Percentiles rank a stretch among this genome's conserved stretches.
Evolutionary conservation across 2,329 filamentous ascomycete genomes (phyloP).

Genomic region (Fusarium chuoi): DNA sequence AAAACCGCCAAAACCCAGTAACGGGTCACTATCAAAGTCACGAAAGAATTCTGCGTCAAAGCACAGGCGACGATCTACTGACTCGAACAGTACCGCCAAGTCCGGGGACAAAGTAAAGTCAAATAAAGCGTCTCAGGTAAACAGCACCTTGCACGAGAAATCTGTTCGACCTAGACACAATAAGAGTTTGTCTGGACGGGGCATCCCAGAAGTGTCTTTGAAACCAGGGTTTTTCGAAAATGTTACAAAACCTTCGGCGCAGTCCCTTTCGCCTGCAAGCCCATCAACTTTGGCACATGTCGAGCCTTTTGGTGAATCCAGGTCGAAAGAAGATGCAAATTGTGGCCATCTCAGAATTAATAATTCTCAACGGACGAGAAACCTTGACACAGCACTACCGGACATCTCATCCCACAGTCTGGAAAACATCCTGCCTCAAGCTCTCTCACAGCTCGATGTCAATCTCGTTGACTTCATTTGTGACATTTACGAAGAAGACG

Average conservation of each 20-base stretch:
- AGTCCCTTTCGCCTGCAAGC: conserved; percentile 4
- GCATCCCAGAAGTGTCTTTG: conserved; percentile 50
- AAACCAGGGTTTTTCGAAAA: conserved; percentile 54
- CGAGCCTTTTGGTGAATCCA: conserved; percentile 16
- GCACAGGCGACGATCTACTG: conserved; percentile 46
- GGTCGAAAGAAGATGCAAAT: conserved; percentile 32
- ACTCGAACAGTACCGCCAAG: conserved; percentile 43
- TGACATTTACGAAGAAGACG: conserved; percentile 67
- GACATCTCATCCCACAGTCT: conserved; percentile 15
- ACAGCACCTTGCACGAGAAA: conserved; percentile 50
- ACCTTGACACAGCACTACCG: neutral
- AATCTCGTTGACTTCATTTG: conserved; percentile 70
- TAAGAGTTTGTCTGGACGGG: conserved; percentile 41
- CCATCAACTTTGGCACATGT: neutral
- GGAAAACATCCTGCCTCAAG: conserved; percentile 63
- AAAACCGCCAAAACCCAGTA: conserved; percentile 15
- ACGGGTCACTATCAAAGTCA: conserved; percentile 16
- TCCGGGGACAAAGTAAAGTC: conserved; percentile 46
- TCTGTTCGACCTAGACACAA: conserved; percentile 45
- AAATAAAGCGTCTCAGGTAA: conserved; percentile 45
- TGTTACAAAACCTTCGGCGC: conserved; percentile 43
- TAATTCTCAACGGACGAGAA: neutral
- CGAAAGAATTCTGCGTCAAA: conserved; percentile 40
- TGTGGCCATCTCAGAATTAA: conserved; percentile 38
- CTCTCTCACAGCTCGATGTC: conserved; percentile 63